These are phyloP conservation scores for Trichoderma guizhouense DNA, from an alignment of 2,329 filamentous ascomycete species.

Conservation along the genomic window DNA sequence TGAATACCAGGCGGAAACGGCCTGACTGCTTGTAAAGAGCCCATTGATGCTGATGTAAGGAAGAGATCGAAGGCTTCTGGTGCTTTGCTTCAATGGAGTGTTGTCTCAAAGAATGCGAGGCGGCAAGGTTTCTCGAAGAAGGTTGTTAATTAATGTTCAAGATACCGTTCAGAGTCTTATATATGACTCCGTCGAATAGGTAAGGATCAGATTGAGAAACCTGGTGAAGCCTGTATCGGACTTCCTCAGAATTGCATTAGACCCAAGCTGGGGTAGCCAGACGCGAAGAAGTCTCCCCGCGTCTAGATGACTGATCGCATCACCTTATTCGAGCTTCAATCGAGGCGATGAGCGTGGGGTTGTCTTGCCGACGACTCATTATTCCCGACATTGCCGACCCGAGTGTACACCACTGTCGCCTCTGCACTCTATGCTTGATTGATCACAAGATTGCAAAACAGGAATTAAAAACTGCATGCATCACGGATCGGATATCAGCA, in stretches of 20 bases:
- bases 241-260: background rate
- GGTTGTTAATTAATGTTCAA: background rate
- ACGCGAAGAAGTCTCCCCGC: no score
- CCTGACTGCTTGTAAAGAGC: conserved; percentile 29
- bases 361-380: background rate
- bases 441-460: conserved; percentile 50
- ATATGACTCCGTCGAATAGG: background rate
- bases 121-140: no score
- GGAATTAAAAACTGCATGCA: conserved; percentile 48
- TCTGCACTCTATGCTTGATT: background rate
- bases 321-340: background rate
- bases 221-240: background rate
- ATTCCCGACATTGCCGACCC: conserved; percentile 11
- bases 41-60: conserved; percentile 23
- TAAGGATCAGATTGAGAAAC: background rate
- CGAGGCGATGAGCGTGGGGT: background rate
- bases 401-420: background rate
- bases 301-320: background rate
- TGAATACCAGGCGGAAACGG: conserved; percentile 48
- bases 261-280: background rate
- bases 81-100: background rate
- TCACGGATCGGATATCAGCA: conserved; percentile 44
- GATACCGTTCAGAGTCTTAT: background rate
- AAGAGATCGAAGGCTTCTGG: no score
- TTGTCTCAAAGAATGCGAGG: background rate